A percentile compares a stretch with the other conserved stretches of the same genome.
These are phyloP conservation scores for Epichloe typhina DNA, from an alignment of 2,329 filamentous ascomycete genomes.

Conservation along the genomic window DNA sequence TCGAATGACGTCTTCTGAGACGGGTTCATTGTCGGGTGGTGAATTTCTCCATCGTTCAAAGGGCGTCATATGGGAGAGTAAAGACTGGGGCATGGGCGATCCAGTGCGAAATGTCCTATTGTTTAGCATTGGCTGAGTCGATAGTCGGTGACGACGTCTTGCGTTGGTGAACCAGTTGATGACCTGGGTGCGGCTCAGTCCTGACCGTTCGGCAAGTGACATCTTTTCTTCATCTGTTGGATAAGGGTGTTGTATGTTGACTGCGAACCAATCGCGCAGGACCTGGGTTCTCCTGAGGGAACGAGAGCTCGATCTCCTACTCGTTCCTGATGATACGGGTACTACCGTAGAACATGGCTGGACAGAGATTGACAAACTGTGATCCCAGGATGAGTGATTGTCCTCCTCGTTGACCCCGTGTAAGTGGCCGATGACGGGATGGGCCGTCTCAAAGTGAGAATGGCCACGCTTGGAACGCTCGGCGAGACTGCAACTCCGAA, in stretches of 20 bases:
- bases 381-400: conserved; percentile 4
- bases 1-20: conserved; percentile 24
- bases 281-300: conserved; percentile 32
- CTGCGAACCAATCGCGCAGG: conserved; percentile 31
- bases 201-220: conserved; percentile 26
- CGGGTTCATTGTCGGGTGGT: conserved; percentile 32
- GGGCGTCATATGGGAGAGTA: conserved; percentile 26
- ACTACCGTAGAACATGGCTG: not conserved
- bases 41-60: conserved; percentile 30
- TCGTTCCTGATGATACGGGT: conserved; percentile 9
- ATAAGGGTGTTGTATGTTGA: conserved; percentile 33
- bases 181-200: conserved; percentile 31
- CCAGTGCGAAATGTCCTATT: conserved; percentile 21
- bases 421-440: conserved; percentile 33
- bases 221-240: conserved; percentile 33
- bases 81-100: conserved; percentile 28
- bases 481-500: conserved; percentile 36
- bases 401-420: conserved; percentile 32
- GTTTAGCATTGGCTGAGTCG: conserved; percentile 15
- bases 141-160: conserved; percentile 30
- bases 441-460: conserved; percentile 31
- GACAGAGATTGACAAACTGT: not conserved
- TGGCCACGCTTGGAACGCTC: conserved; percentile 29
- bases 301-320: conserved; percentile 23
- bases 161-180: conserved; percentile 39